Evolutionary conservation across 129 eudicot genomes (phyloP).

Genomic region (Centella asiatica): DNA sequence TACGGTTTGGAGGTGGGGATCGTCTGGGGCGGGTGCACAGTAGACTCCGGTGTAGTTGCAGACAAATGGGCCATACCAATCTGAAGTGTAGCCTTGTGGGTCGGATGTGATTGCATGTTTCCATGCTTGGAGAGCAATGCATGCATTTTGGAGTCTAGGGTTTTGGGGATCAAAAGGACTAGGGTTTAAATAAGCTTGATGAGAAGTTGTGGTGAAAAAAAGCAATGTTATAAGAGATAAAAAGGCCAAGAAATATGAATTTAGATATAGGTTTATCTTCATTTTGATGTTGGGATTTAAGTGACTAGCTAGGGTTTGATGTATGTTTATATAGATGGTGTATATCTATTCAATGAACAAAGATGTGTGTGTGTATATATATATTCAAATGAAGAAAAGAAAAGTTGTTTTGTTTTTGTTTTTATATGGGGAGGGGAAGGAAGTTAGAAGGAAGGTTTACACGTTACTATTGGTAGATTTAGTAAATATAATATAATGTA

Average conservation of each 20-base stretch:
- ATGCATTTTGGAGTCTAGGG: constrained; percentile 61
- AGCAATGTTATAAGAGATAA: not conserved
- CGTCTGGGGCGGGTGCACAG: constrained; percentile 66
- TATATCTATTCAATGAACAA: not conserved
- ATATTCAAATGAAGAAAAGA: not conserved
- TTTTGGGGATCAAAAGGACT: constrained; percentile 22
- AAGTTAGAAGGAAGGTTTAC: no score
- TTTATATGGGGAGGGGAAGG: not conserved
- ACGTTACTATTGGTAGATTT: no score
- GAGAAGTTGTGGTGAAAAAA: constrained; percentile 4
- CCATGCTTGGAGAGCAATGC: constrained; percentile 70
- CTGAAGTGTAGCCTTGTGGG: constrained; percentile 54
- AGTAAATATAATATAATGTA: no score
- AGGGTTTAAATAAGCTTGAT: not conserved
- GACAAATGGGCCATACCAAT: constrained; percentile 53
- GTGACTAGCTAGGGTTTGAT: not conserved
- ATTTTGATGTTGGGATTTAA: not conserved
- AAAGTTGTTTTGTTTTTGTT: no score
- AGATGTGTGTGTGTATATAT: not conserved
- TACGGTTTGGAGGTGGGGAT: constrained; percentile 18
- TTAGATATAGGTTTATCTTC: not conserved
- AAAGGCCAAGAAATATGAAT: not conserved
- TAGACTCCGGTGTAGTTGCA: constrained; percentile 76
- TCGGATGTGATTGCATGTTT: constrained; percentile 60
- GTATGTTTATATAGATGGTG: not conserved